These are phyloP conservation scores for Capsella rubella DNA, from an alignment of 441 rosid species.

Conservation along the genomic window DNA sequence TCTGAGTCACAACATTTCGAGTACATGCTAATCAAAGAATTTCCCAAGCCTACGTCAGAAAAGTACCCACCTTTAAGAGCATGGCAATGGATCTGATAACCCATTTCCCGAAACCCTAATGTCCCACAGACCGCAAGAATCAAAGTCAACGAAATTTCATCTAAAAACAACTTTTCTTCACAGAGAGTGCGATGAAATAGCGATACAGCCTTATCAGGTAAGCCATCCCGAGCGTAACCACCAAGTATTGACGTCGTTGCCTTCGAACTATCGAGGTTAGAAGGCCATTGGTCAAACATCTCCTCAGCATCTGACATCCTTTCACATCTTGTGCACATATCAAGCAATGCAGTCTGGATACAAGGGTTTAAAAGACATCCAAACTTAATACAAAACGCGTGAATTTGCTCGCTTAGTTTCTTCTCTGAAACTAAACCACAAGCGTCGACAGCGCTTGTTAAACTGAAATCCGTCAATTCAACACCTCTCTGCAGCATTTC, in stretches of 20 bases:
- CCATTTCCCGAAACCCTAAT: slow-evolving; percentile 72
- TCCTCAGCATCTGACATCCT: slow-evolving; percentile 77
- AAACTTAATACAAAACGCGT: slow-evolving; percentile 70
- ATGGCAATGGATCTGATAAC: slow-evolving; percentile 71
- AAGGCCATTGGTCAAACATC: slow-evolving; percentile 65
- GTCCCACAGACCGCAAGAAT: slow-evolving; percentile 71
- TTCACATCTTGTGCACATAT: slow-evolving; percentile 85
- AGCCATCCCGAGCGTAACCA: slow-evolving; percentile 76
- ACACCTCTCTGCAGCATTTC: slow-evolving; percentile 61
- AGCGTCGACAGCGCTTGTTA: slow-evolving; percentile 66
- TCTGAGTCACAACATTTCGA: slow-evolving; percentile 59
- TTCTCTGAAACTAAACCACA: slow-evolving; percentile 59
- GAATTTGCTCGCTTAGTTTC: slow-evolving; percentile 70
- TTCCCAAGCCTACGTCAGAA: slow-evolving; percentile 62
- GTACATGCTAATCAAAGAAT: slow-evolving; percentile 78
- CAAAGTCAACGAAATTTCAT: slow-evolving; percentile 67
- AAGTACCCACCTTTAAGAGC: slow-evolving; percentile 64
- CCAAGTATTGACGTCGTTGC: slow-evolving; percentile 71
- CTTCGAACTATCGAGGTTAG: slow-evolving; percentile 51
- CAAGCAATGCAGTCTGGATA: slow-evolving; percentile 72
- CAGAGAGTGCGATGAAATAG: slow-evolving; percentile 49
- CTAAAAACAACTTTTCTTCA: slow-evolving; percentile 57
- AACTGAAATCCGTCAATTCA: slow-evolving; percentile 67
- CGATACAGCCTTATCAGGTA: slow-evolving; percentile 71
- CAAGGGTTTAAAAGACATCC: slow-evolving; percentile 63